Conservation (phyloP, 2,329 filamentous ascomycete species). For the Fusarium phyllophilum region DNA sequence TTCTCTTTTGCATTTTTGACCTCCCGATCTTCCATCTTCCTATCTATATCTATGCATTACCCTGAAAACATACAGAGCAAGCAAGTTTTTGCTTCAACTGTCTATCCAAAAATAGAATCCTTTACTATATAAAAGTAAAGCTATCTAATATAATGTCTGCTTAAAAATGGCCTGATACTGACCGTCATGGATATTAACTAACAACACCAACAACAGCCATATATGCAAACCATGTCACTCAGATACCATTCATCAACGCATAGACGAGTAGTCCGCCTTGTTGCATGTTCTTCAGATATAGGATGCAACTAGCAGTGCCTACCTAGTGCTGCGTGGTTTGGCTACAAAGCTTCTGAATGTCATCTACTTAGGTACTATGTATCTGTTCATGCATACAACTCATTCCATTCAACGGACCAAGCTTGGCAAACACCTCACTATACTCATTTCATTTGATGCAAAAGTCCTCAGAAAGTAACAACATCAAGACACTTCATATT, state of each 20-base stretch:
- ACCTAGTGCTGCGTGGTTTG: neutral
- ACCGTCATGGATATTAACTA: neutral
- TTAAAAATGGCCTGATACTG: neutral
- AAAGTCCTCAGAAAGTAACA: neutral
- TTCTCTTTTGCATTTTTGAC: neutral
- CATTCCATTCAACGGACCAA: neutral
- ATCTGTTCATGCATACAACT: neutral
- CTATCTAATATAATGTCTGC: neutral
- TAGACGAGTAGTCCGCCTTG: too few species aligned
- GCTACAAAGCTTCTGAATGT: neutral
- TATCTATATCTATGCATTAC: neutral
- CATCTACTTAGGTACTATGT: too few species aligned
- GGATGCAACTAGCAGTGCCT: neutral
- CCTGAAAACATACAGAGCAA: neutral
- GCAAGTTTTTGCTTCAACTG: neutral
- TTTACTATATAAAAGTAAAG: neutral
- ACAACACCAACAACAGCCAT: neutral
- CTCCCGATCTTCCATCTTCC: too few species aligned
- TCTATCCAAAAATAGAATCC: neutral
- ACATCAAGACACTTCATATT: neutral
- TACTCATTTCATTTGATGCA: neutral
- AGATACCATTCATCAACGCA: neutral
- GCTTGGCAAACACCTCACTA: neutral
- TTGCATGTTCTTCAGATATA: neutral
- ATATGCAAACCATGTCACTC: neutral